Base-by-base conservation (phyloP, 2,329 filamentous ascomycete genomes). In the Fusarium sp. region DNA sequence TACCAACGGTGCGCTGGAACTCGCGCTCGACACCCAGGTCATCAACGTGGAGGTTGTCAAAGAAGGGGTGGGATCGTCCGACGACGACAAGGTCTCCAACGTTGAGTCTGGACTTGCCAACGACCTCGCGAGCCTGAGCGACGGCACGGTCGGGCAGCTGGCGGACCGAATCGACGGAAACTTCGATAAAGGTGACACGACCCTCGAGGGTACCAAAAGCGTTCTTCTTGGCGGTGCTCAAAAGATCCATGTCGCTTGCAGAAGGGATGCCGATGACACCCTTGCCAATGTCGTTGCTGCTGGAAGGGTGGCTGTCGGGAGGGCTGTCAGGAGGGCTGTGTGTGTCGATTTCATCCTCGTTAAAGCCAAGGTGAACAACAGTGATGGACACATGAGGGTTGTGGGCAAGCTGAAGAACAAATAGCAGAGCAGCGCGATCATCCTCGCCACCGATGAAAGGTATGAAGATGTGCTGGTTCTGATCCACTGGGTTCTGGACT, bases 401-500 rank as follows among this genome's bases (percentile, higher is more conserved):
- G 80, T 92, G 91, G 1, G 92, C 94, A 1, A 99, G 88, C 79
- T 98, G 96, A 4, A 98, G 87, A 4, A 96, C 93, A 27, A 98
- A 90, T 1, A 92, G 88, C 1, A 98, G 87, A 0, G 95, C 95
- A 6, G 92, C 90, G 9, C 91, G 89, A 79, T 98, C 96, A 79
- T 99, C 97, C 1, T 87, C 85, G 10, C 94, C 94, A 20, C 96
- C 95, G 68, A 98, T 92, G 83, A 95, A 98, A 0, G 95, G 93
- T 63, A 97, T 87, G 80, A 97, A 95, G 74, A 98, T 88, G 80
- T 96, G 95, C 80, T 97, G 95, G 38, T 90, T 91, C 70, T 91
- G 92, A 77, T 94, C 90, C 7, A 87, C 85, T 6, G 91, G 87
- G 0, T 92, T 61, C 15, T 62, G 70, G 4, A 79, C 90, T 1